Evolutionary conservation across 768 basidiomycete species (phyloP), one percentile per base, ranked within the genome.

Genomic region (Tulasnella sp.): DNA sequence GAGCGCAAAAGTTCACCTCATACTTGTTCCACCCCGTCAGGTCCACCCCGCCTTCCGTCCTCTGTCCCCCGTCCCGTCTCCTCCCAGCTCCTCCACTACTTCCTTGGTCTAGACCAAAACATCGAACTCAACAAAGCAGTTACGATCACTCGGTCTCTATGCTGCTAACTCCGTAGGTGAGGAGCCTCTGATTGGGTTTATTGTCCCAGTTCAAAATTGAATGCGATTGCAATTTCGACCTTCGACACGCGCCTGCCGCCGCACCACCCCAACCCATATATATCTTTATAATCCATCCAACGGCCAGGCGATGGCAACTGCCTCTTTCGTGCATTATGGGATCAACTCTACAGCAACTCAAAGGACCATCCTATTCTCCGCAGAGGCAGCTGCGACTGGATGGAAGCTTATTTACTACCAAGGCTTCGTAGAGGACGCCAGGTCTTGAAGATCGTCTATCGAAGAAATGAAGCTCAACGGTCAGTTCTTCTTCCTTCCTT

Each of bases 271-370:
- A 12, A 70, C n/a, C 72, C 6, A n/a, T n/a, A n/a, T 40, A 17
- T 49, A 25, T 15, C 22, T 11, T 25, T 7, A 42, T 17, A 17
- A n/a, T n/a, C n/a, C 42, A 42, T 75, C 8, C 64, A n/a, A n/a
- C n/a, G n/a, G n/a, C 67, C n/a, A 31, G 76, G 80, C 25, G 83
- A 97, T 82, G 95, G 95, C 67, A 96, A 96, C 84, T 97, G 95
- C 83, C 88, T 97, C 78, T 97, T 97, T 83, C 91, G 94, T 68
- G 93, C 95, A 0, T 86, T 96, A 74, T 90, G 91, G 64, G 95
- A 97, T 83, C 95, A 97, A 82, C 85, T 94, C 22, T 89, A 91
- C 79, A 96, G 95, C 77, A 86, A 91, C 2, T 89, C 90, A 17
- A 86, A 89, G 14, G 85, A 86, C 74, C 94, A 97, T 79, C 82